Conservation (phyloP, 2,329 filamentous ascomycete species). For the Curvularia lunata region DNA sequence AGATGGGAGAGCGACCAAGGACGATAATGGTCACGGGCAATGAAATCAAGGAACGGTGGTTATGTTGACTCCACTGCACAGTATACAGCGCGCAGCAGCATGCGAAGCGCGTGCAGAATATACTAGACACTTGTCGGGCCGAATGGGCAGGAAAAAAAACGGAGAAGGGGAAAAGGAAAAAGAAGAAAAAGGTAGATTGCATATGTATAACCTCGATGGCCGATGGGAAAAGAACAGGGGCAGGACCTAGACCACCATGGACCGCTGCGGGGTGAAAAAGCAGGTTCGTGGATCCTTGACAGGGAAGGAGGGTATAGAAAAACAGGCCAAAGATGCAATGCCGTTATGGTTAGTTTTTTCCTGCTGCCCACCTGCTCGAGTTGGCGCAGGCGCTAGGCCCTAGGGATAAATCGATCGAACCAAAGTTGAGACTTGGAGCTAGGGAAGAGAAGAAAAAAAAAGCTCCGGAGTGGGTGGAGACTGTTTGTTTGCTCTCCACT, state of each 20-base stretch:
- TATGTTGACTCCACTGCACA: too few species aligned
- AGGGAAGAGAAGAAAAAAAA: background rate
- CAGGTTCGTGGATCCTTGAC: background rate
- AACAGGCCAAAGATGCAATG: background rate
- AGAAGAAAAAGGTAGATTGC: background rate
- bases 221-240: background rate
- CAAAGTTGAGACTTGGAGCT: too few species aligned
- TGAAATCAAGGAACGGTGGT: too few species aligned
- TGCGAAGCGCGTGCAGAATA: too few species aligned
- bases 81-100: too few species aligned
- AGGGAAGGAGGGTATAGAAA: background rate
- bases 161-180: background rate
- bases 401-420: background rate
- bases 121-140: too few species aligned
- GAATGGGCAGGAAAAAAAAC: too few species aligned
- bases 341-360: background rate
- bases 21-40: too few species aligned
- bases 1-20: too few species aligned
- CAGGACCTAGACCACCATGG: background rate
- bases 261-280: background rate
- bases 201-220: too few species aligned
- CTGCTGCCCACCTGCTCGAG: background rate
- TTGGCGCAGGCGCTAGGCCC: background rate
- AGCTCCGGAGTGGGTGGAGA: background rate
- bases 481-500: too few species aligned